Percentiles rank a stretch among this genome's conserved stretches.
Evolutionary conservation across 106 monocot species (phyloP).

Genomic region (Ottelia alismoides): DNA sequence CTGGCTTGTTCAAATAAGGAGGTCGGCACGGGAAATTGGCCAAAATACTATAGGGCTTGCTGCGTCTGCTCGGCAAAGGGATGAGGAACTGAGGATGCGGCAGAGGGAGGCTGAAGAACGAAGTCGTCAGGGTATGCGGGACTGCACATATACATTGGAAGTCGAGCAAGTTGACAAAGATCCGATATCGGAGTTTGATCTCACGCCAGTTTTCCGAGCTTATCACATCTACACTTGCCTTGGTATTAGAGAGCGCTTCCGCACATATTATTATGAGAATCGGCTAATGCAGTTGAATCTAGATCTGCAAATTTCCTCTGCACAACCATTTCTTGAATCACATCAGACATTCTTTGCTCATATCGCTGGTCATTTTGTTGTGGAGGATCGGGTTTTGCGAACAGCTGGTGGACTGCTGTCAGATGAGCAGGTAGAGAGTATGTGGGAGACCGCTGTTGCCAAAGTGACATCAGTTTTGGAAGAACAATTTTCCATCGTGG

Average conservation of each 20-base stretch:
- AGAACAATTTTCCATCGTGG: constrained; percentile 42
- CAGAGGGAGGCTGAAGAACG: constrained; percentile 68
- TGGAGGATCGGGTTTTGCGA: constrained; percentile 66
- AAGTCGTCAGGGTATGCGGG: constrained; percentile 33
- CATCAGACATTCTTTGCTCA: constrained; percentile 81
- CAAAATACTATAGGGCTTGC: constrained; percentile 70
- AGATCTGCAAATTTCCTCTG: constrained; percentile 55
- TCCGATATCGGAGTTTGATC: constrained; percentile 52
- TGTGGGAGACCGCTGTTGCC: constrained; percentile 40
- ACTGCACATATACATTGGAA: constrained; percentile 46
- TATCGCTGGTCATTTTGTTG: constrained; percentile 83
- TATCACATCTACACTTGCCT: constrained; percentile 66
- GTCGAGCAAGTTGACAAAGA: constrained; percentile 41
- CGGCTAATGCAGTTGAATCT: constrained; percentile 84
- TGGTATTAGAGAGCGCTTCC: constrained; percentile 57
- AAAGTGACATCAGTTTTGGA: constrained; percentile 48
- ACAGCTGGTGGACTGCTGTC: constrained; percentile 53
- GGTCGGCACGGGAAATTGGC: constrained; percentile 58
- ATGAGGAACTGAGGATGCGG: constrained; percentile 39
- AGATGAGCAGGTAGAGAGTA: constrained; percentile 46
- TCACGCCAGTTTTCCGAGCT: constrained; percentile 67
- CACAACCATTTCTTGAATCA: constrained; percentile 78
- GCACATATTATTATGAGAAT: constrained; percentile 76
- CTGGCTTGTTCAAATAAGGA: constrained; percentile 73
- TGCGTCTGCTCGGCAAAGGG: constrained; percentile 54